Evolutionary conservation across 2,329 filamentous ascomycete species (phyloP), one percentile per base, ranked within the genome.

Genomic region (Gyromitra esculenta): DNA sequence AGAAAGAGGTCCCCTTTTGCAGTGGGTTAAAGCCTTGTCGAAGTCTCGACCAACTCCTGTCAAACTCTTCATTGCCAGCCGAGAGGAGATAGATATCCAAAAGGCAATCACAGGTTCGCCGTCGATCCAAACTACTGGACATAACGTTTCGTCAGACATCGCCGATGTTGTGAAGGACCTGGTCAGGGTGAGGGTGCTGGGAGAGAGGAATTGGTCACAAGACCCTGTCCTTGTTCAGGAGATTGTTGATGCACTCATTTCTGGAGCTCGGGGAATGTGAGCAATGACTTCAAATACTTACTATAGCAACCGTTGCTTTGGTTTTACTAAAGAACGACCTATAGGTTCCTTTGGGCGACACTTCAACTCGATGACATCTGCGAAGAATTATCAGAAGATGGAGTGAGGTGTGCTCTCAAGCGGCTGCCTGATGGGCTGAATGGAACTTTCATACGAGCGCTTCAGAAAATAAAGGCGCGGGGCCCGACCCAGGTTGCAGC

Each of bases 201-300:
- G 62, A 2, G 21, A 9, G 56, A 59, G 39, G 50, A 59, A 25
- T 11, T 50, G 18, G 54, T 73, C 5, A 52, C 31, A 25, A 31
- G 37, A 66, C 43, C 63, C 50, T 13, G 4, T 13, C 11, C 64
- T 73, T 9, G 21, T 56, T 21, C 9, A 37, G 21, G 62, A 73
- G 5, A 73, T 73, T 50, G 11, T 18, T 1, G 45, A 59, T 15
- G 70, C 62, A 25, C 48, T 73, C 9, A 18, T 41, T 9, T 9
- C 50, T 25, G 70, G 62, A 6, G 70, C 70, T 3, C 52, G 60
- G 39, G 70, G 70, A n/a, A 73, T 67, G 70, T 73, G 52, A 67
- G 52, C 0, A 52, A 9, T 8, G 9, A 41, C 18, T 56, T 15
- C 41, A 31, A 56, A 35, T n/a, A 15, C 13, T 13, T 15, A 11